Base-by-base conservation (phyloP, 208 protist species). In the Leishmania major region DNA sequence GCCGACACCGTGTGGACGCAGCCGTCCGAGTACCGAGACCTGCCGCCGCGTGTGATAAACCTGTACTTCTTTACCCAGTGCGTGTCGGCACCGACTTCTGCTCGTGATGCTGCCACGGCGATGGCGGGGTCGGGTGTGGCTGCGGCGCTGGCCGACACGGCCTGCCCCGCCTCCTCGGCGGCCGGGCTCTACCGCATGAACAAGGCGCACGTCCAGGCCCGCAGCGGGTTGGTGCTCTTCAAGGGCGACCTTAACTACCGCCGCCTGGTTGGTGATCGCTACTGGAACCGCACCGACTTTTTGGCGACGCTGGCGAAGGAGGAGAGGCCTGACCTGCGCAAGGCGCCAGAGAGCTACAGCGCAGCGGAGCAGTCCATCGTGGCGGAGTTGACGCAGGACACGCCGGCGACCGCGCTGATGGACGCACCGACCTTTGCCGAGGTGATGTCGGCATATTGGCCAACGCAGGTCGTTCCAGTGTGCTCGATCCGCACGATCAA, bases 241-340 rank as follows among this genome's bases (percentile, higher is more conserved):
- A 98, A 98, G 79, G 96, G 96, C 5, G 96, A 98, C 84, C 86
- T 98, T 31, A 98, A 98, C 82, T 98, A 92, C 82, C 94, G 96
- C 64, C 93, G 94, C 28, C 87, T 98, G 51, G 59, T 98, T n/a
- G 94, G 94, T 19, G 96, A 98, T 79, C 92, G 96, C 19, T 91
- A 97, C 89, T 98, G 96, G 94, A 81, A 93, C 77, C 80, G 78
- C 5, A 76, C 79, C 22, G 89, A 91, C 76, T 96, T 95, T 66
- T 22, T 93, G 22, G 84, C 92, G 22, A 85, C 92, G 19, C 75
- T 95, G 5, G 59, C 85, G 22, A 53, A 51, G 73, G 59, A 60
- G 40, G 67, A 72, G n/a, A 49, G 76, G 55, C 66, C 72, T 3
- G 69, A 87, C 53, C 71, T 87, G 49, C 78, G 69, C 84, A 69